Evolutionary conservation across 345 rosid genomes (phyloP).

Genomic region (Aegle marmelos): DNA sequence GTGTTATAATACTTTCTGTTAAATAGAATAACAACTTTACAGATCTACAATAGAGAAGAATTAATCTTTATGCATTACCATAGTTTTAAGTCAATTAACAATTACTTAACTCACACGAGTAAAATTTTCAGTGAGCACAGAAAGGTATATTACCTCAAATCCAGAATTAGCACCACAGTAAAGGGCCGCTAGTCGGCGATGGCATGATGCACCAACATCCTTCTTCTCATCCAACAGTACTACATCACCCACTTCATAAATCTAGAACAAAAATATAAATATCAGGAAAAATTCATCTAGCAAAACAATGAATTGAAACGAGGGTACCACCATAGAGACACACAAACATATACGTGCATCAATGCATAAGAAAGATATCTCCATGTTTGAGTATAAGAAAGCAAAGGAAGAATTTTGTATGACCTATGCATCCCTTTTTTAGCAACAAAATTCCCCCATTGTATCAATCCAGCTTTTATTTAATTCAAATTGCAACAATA

Average conservation of each 20-base stretch:
- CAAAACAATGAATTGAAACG: background rate
- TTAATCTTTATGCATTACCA: background rate
- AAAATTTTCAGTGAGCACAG: background rate
- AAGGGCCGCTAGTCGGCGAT: slow-evolving; percentile 67
- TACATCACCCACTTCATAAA: slow-evolving; percentile 83
- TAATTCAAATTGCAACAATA: background rate
- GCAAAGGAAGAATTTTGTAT: background rate
- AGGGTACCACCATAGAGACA: background rate
- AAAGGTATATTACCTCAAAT: slow-evolving; percentile 66
- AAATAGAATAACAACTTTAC: background rate
- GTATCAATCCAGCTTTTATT: background rate
- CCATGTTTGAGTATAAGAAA: background rate
- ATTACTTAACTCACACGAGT: background rate
- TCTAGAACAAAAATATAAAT: slow-evolving; percentile 38
- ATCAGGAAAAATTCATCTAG: background rate
- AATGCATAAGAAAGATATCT: background rate
- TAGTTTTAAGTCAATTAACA: background rate
- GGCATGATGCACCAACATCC: slow-evolving; percentile 84
- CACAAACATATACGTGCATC: background rate
- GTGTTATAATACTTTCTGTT: background rate
- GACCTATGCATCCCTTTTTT: background rate
- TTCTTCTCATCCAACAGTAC: slow-evolving; percentile 53
- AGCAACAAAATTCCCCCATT: background rate
- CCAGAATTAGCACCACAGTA: slow-evolving; percentile 92
- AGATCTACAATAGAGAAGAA: background rate